phyloP scores from a whole-genome alignment of 352 stramenopile genomes.

The Phytopythium montanum region DNA sequence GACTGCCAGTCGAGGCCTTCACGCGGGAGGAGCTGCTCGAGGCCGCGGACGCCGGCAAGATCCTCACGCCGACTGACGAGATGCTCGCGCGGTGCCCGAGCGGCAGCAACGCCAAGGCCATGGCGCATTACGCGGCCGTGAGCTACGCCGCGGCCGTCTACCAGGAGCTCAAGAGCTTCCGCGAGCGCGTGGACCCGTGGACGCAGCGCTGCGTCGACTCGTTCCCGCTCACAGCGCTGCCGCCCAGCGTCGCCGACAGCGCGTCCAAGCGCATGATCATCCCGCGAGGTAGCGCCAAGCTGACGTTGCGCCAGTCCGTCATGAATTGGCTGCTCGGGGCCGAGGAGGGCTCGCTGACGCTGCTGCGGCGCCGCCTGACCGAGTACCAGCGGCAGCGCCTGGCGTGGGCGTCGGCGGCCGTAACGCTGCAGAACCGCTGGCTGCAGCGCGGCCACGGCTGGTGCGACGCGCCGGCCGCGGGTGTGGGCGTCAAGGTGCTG shows the following conservation, averaged over 20 bases:
- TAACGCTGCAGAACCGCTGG: constrained; percentile 62
- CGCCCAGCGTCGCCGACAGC: constrained; percentile 12
- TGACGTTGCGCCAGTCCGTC: constrained; percentile 41
- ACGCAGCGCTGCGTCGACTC: constrained; percentile 38
- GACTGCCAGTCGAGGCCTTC: constrained; percentile 58
- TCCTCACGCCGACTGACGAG: constrained; percentile 41
- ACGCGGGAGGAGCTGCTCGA: constrained; percentile 54
- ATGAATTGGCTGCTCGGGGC: constrained; percentile 61
- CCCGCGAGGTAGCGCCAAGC: constrained; percentile 38
- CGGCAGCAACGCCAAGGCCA: constrained; percentile 47
- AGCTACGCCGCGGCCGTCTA: constrained; percentile 54
- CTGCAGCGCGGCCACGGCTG: constrained; percentile 59
- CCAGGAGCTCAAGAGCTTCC: constrained; percentile 58
- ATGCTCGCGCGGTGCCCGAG: constrained; percentile 44
- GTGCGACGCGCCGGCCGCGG: constrained; percentile 51
- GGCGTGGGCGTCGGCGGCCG: constrained; percentile 47
- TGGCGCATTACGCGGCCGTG: constrained; percentile 66
- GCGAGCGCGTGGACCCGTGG: constrained; percentile 32
- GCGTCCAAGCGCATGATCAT: constrained; percentile 36
- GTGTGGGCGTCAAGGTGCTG: constrained; percentile 61
- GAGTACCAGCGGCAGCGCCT: constrained; percentile 51
- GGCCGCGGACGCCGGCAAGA: constrained; percentile 37
- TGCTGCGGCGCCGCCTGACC: constrained; percentile 39
- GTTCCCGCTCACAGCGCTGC: constrained; percentile 29
- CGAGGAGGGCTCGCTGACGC: constrained; percentile 36